Conservation (phyloP, 139 green algal species). For the Haematococcus lacustris region DNA sequence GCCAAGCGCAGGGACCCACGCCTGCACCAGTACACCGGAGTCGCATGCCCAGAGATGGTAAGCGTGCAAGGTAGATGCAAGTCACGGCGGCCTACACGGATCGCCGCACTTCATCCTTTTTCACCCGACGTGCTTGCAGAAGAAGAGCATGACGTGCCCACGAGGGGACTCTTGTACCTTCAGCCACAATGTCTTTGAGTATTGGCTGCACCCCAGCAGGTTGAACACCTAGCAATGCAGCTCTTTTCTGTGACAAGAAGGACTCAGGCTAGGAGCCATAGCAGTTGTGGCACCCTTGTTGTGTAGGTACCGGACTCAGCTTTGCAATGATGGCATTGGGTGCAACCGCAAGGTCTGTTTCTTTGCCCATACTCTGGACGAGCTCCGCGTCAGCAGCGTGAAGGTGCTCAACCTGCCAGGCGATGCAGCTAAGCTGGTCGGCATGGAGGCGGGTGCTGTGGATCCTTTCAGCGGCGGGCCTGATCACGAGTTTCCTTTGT, state of each 20-base stretch:
- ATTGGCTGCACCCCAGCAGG: conserved; percentile 42
- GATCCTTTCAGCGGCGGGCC: no score
- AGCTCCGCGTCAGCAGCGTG: conserved; percentile 53
- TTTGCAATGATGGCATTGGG: conserved; percentile 75
- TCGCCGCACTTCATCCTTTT: not conserved
- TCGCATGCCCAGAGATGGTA: conserved; percentile 89
- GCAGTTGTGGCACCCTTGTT: not conserved
- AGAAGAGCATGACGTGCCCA: conserved; percentile 55
- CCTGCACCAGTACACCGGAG: conserved; percentile 75
- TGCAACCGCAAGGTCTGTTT: conserved; percentile 81
- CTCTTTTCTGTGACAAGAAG: no score
- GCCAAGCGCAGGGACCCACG: conserved; percentile 81
- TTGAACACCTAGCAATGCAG: no score
- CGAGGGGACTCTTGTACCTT: conserved; percentile 73
- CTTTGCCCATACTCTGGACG: conserved; percentile 72
- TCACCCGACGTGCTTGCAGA: not conserved
- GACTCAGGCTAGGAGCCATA: no score
- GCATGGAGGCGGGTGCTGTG: no score
- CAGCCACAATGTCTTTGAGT: conserved; percentile 88
- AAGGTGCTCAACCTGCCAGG: conserved; percentile 9
- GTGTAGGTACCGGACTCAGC: conserved; percentile 75
- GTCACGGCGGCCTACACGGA: no score
- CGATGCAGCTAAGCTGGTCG: not conserved
- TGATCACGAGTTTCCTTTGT: no score
- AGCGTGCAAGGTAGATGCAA: no score